These are phyloP conservation scores for Candida chilensis DNA, from an alignment of 805 yeast species.

Conservation along the genomic window DNA sequence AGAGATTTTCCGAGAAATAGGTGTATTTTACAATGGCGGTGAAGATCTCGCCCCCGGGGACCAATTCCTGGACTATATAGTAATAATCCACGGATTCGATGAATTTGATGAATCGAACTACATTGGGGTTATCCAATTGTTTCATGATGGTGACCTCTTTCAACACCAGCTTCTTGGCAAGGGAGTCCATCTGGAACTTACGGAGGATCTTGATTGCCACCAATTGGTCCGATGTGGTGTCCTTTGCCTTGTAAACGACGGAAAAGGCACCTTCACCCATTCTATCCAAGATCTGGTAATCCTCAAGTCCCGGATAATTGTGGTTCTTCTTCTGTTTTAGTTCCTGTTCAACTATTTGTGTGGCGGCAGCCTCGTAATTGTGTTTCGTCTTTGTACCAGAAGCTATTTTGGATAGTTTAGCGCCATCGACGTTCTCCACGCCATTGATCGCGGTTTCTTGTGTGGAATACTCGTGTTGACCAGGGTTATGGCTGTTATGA, in stretches of 20 bases:
- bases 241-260: constrained; percentile 54
- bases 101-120: constrained; percentile 58
- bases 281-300: constrained; percentile 34
- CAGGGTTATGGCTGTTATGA: background rate
- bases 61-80: constrained; percentile 64
- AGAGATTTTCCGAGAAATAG: constrained; percentile 54
- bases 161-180: constrained; percentile 58
- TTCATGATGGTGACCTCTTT: constrained; percentile 77
- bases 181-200: constrained; percentile 55
- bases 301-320: constrained; percentile 25
- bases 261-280: constrained; percentile 85
- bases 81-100: constrained; percentile 53
- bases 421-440: background rate
- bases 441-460: background rate
- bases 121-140: constrained; percentile 53
- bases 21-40: constrained; percentile 60
- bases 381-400: constrained; percentile 2
- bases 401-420: background rate
- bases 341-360: constrained; percentile 26
- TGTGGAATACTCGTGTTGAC: background rate
- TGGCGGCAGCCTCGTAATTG: constrained; percentile 15
- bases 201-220: constrained; percentile 58
- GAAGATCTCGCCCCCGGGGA: constrained; percentile 73
- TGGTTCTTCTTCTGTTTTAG: constrained; percentile 8
- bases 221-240: constrained; percentile 20